These are phyloP conservation scores for Clathrospora elynae DNA, from an alignment of 2,329 filamentous ascomycete genomes.

Conservation along the genomic window DNA sequence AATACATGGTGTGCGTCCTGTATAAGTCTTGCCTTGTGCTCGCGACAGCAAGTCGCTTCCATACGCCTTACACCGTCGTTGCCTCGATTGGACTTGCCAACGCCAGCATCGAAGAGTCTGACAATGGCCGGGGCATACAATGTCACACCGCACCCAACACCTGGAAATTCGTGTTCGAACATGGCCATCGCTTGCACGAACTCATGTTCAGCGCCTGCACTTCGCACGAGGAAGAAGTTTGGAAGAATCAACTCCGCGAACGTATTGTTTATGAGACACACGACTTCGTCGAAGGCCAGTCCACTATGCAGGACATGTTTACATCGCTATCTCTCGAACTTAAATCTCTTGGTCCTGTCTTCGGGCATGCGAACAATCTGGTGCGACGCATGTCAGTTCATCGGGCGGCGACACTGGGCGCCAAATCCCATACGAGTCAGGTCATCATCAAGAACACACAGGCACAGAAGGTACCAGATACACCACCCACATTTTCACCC, in stretches of 20 bases:
- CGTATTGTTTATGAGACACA: constrained; percentile 57
- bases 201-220: constrained; percentile 87
- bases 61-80: constrained; percentile 72
- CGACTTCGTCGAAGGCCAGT: constrained; percentile 56
- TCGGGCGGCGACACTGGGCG: constrained; percentile 73
- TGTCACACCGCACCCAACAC: constrained; percentile 85
- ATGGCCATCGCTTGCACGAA: constrained; percentile 77
- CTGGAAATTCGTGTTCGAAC: constrained; percentile 90
- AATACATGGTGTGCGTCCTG: constrained; percentile 84
- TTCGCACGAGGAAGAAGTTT: constrained; percentile 76
- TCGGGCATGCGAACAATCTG: constrained; percentile 70
- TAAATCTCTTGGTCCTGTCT: constrained; percentile 74
- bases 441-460: constrained; percentile 88
- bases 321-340: constrained; percentile 72
- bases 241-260: constrained; percentile 70
- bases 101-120: constrained; percentile 70
- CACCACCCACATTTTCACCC: constrained; percentile 51
- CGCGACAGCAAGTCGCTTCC: constrained; percentile 68
- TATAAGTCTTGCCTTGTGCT: constrained; percentile 81
- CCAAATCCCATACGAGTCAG: constrained; percentile 70
- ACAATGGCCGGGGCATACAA: constrained; percentile 80
- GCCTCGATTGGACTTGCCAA: constrained; percentile 73
- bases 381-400: constrained; percentile 77
- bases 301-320: constrained; percentile 58
- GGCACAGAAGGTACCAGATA: constrained; percentile 63